Percentiles rank a stretch among this genome's conserved stretches.
phyloP scores from a whole-genome alignment of 352 stramenopile genomes.

The Phytophthora colocasiae region DNA sequence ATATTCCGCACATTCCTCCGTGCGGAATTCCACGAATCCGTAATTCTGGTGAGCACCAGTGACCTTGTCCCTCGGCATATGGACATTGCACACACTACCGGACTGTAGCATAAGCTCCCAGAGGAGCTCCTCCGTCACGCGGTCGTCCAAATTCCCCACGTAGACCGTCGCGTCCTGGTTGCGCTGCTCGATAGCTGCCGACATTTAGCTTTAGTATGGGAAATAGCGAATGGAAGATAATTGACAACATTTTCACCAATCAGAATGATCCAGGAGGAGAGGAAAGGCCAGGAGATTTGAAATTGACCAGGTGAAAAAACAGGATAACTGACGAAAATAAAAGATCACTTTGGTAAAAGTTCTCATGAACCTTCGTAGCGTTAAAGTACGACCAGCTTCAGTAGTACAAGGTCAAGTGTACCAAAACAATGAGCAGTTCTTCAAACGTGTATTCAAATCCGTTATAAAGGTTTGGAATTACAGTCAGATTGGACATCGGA shows the following conservation, averaged over 20 bases:
- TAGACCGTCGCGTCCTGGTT: slow-evolving; percentile 98
- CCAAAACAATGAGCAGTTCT: too few relatives aligned
- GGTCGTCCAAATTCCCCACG: slow-evolving; percentile 97
- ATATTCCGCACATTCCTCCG: slow-evolving; percentile 98
- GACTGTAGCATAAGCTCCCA: slow-evolving; percentile 97
- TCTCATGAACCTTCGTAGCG: too few relatives aligned
- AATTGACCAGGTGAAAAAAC: too few relatives aligned
- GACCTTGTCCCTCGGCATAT: slow-evolving; percentile 99
- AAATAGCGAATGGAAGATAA: too few relatives aligned
- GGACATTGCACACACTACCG: slow-evolving; percentile 96
- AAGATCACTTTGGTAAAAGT: too few relatives aligned
- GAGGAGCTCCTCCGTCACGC: slow-evolving; percentile 96
- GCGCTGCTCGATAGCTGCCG: slow-evolving; percentile 87
- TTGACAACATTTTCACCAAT: too few relatives aligned
- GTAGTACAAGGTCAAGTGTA: too few relatives aligned
- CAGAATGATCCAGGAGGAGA: neutral
- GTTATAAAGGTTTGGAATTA: slow-evolving; percentile 1
- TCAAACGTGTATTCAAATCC: too few relatives aligned
- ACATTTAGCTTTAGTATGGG: slow-evolving; percentile 42
- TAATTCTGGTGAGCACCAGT: slow-evolving; percentile 96
- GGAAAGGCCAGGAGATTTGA: too few relatives aligned
- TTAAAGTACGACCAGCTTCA: too few relatives aligned
- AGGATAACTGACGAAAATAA: too few relatives aligned
- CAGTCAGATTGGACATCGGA: slow-evolving; percentile 21
- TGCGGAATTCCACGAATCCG: slow-evolving; percentile 99